Percentiles rank a stretch among this genome's conserved stretches.
These are phyloP conservation scores for Talaromyces atroroseus DNA, from an alignment of 2,329 filamentous ascomycete genomes.

Conservation along the genomic window DNA sequence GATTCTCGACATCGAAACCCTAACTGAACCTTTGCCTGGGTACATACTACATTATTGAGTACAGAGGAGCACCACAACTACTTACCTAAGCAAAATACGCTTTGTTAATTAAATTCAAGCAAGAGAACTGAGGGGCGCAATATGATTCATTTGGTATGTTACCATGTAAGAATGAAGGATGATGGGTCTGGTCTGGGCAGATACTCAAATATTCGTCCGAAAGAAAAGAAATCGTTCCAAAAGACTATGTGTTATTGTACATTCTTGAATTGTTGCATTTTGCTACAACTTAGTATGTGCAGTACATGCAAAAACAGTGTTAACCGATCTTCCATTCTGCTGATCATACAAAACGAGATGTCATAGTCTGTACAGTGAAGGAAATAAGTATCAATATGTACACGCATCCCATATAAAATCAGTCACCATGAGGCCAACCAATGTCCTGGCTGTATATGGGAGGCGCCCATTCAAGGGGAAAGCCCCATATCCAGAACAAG, in stretches of 20 bases:
- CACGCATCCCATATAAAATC: not conserved
- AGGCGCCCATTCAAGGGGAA: not conserved
- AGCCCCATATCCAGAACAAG: conserved; percentile 28
- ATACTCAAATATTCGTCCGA: not conserved
- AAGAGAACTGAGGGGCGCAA: not conserved
- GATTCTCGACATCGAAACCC: not conserved
- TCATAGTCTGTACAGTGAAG: not conserved
- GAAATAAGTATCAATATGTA: not conserved
- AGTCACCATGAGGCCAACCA: not conserved
- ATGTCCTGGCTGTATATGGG: not conserved
- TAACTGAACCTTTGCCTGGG: not conserved
- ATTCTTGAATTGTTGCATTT: too few species aligned
- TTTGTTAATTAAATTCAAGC: not conserved
- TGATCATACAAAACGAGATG: not conserved
- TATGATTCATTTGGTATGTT: not conserved
- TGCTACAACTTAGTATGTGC: too few species aligned
- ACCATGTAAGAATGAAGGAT: not conserved
- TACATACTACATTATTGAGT: not conserved
- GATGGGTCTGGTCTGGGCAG: not conserved
- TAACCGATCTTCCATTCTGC: not conserved
- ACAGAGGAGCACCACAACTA: too few species aligned
- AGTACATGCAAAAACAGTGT: not conserved
- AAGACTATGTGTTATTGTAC: too few species aligned
- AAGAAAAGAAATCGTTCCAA: not conserved
- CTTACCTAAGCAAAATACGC: too few species aligned